These are phyloP conservation scores for Tolypocladium ovalisporum DNA, from an alignment of 2,329 filamentous ascomycete genomes.

Conservation along the genomic window DNA sequence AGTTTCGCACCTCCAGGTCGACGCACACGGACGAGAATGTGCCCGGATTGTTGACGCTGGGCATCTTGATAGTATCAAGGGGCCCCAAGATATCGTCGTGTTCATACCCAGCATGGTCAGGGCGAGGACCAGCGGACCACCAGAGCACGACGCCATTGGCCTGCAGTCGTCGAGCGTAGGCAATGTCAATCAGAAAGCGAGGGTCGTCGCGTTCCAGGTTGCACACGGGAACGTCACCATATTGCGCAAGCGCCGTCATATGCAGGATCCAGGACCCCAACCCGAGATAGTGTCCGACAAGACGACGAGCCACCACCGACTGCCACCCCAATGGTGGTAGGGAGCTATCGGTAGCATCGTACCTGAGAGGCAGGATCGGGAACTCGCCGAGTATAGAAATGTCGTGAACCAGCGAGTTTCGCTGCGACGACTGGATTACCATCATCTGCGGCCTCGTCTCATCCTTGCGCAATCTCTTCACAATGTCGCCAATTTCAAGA, in stretches of 20 bases:
- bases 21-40: conserved; percentile 96
- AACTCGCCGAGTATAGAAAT: conserved; percentile 76
- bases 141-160: conserved; percentile 89
- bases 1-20: conserved; percentile 84
- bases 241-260: conserved; percentile 75
- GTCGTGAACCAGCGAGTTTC: conserved; percentile 70
- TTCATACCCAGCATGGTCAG: conserved; percentile 94
- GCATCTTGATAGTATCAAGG: conserved; percentile 83
- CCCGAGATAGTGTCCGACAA: conserved; percentile 83
- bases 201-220: conserved; percentile 94
- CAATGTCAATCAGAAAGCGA: conserved; percentile 87
- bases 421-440: conserved; percentile 83
- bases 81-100: conserved; percentile 77
- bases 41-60: conserved; percentile 82
- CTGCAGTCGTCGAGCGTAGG: conserved; percentile 82
- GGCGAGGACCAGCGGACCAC: conserved; percentile 83
- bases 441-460: conserved; percentile 71
- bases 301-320: conserved; percentile 69
- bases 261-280: conserved; percentile 90
- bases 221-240: conserved; percentile 89
- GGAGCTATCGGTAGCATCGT: conserved; percentile 74
- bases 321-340: conserved; percentile 93
- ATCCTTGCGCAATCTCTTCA: conserved; percentile 85
- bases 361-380: conserved; percentile 69
- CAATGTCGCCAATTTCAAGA: conserved; percentile 73